A percentile compares a stretch with the other conserved stretches of the same genome.
Conservation (phyloP, 2,329 filamentous ascomycete genomes). For the Sporothrix sp. region DNA sequence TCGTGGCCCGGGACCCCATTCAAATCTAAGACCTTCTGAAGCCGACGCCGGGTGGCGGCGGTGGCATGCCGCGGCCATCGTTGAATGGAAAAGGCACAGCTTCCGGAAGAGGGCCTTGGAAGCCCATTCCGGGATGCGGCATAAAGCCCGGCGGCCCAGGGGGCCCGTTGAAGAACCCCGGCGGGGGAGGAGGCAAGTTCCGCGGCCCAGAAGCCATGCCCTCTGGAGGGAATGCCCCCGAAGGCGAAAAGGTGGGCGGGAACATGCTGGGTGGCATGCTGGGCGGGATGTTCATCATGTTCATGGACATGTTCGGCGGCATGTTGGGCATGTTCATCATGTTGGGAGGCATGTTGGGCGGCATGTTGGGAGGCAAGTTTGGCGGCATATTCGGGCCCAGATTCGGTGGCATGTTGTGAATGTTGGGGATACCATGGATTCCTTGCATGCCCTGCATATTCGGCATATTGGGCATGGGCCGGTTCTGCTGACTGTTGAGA, state of each 20-base stretch:
- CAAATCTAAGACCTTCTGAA: slow-evolving; percentile 10
- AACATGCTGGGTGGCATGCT: slow-evolving; percentile 27
- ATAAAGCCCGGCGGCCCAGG: slow-evolving; percentile 39
- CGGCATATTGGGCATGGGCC: slow-evolving; percentile 35
- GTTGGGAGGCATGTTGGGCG: slow-evolving; percentile 4
- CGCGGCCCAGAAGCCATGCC: slow-evolving; percentile 39
- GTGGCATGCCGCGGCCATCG: slow-evolving; percentile 33
- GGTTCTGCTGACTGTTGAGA: slow-evolving; percentile 22
- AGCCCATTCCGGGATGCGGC: slow-evolving; percentile 45
- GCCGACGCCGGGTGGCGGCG: slow-evolving; percentile 16
- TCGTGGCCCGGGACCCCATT: too few relatives aligned
- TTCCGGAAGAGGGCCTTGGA: slow-evolving; percentile 44
- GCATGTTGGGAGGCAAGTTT: slow-evolving; percentile 12
- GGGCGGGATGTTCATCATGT: slow-evolving; percentile 12
- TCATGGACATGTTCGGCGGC: slow-evolving; percentile 10
- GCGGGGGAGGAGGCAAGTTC: slow-evolving; percentile 47
- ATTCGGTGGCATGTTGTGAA: slow-evolving; percentile 27
- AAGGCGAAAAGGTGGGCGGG: slow-evolving; percentile 50
- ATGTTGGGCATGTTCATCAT: slow-evolving; percentile 25
- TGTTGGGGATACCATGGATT: slow-evolving; percentile 16
- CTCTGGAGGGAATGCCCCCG: slow-evolving; percentile 35
- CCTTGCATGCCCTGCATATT: slow-evolving; percentile 6
- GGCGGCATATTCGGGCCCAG: slow-evolving; percentile 10
- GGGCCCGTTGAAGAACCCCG: slow-evolving; percentile 40
- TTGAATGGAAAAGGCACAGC: slow-evolving; percentile 40